Percentiles rank a stretch among this genome's conserved stretches.
phyloP scores from a whole-genome alignment of 2,329 filamentous ascomycete species.

The Coniochaeta prunicola region DNA sequence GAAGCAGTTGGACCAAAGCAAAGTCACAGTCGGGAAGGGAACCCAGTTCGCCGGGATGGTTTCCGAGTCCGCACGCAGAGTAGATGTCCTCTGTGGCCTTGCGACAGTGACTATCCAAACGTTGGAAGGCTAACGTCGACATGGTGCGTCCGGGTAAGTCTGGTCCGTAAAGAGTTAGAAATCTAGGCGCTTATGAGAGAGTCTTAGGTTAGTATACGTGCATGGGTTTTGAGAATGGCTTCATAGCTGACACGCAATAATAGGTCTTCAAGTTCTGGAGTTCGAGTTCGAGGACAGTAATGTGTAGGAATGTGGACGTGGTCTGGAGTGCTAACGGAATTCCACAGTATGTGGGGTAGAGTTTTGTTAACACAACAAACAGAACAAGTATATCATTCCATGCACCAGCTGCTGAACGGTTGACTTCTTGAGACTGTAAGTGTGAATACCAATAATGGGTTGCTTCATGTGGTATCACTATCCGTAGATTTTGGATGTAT shows the following conservation, averaged over 20 bases:
- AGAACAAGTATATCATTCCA: not conserved
- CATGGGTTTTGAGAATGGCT: not conserved
- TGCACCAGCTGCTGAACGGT: not conserved
- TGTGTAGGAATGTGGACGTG: no score
- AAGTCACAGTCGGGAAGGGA: constrained; percentile 10
- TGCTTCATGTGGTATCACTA: no score
- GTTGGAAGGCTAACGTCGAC: not conserved
- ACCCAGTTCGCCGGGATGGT: not conserved
- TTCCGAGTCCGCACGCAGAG: constrained; percentile 6
- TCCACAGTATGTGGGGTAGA: not conserved
- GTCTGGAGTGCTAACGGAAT: not conserved
- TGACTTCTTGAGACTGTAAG: no score
- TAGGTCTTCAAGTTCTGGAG: not conserved
- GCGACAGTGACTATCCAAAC: not conserved
- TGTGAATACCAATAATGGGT: no score
- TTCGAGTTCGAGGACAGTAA: not conserved
- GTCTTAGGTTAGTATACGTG: not conserved
- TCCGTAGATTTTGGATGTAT: no score
- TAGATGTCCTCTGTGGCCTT: constrained; percentile 10
- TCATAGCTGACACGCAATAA: not conserved
- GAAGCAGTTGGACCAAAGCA: constrained; percentile 12
- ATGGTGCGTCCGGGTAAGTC: not conserved
- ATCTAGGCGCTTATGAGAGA: not conserved
- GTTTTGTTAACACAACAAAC: not conserved
- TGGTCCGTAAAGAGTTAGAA: not conserved